phyloP scores from a whole-genome alignment of 441 rosid genomes.

The Breynia disticha region DNA sequence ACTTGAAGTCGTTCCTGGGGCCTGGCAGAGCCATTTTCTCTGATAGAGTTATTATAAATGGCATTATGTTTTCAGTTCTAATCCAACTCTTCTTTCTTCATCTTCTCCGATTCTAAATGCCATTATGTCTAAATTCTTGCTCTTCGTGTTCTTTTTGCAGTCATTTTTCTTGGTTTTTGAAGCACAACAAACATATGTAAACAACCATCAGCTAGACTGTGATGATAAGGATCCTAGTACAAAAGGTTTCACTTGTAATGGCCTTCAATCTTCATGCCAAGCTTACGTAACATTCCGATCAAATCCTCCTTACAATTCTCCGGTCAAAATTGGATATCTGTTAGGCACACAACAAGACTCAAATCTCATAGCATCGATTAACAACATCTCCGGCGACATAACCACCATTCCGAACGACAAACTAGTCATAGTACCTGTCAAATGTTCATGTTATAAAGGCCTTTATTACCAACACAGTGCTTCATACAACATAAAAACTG shows the following conservation, averaged over 20 bases:
- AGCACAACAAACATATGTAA: constrained; percentile 18
- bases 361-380: neutral
- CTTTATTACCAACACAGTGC: constrained; percentile 3
- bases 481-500: neutral
- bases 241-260: constrained; percentile 3
- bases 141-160: neutral
- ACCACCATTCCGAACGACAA: neutral
- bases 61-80: too few species aligned
- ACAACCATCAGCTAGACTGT: neutral
- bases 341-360: neutral
- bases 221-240: neutral
- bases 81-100: too few species aligned
- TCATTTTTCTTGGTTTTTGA: neutral
- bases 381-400: neutral
- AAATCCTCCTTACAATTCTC: neutral
- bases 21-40: too few species aligned
- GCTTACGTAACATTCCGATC: neutral
- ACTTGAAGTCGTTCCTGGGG: too few species aligned
- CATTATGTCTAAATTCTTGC: neutral
- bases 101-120: too few species aligned
- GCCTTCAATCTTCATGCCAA: neutral
- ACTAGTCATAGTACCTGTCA: constrained; percentile 3
- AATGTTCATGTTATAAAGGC: neutral
- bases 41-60: too few species aligned
- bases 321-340: neutral